Evolutionary conservation across 1,284 basidiomycete genomes (phyloP).

Genomic region (Heterobasidion parviporum): DNA sequence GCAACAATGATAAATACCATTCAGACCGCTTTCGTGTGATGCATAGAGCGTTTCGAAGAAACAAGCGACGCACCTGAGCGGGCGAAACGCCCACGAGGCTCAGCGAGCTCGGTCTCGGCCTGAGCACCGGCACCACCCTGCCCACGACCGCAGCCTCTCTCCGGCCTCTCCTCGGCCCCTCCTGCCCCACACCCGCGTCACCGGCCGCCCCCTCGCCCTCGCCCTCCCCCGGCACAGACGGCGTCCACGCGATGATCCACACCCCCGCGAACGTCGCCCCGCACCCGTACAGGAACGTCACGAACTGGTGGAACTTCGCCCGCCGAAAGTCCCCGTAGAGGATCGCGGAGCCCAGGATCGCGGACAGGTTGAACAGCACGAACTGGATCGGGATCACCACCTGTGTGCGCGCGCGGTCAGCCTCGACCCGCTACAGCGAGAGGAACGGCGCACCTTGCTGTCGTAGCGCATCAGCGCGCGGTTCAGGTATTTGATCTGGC

Average conservation of each 20-base stretch:
- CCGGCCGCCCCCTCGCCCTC: constrained; percentile 17
- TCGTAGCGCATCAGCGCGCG: constrained; percentile 86
- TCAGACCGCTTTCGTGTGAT: too few species aligned
- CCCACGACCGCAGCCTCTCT: background rate
- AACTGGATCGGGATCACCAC: constrained; percentile 93
- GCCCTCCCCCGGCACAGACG: constrained; percentile 18
- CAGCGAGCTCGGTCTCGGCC: constrained; percentile 45
- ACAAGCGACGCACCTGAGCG: constrained; percentile 43
- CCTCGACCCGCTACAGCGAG: background rate
- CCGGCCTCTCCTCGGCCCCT: background rate
- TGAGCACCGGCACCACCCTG: constrained; percentile 28
- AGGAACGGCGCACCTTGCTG: constrained; percentile 46
- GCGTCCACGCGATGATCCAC: constrained; percentile 68
- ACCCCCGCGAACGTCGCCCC: constrained; percentile 81
- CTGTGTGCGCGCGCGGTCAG: constrained; percentile 27
- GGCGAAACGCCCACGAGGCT: constrained; percentile 64
- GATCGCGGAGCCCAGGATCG: constrained; percentile 88
- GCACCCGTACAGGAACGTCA: constrained; percentile 84
- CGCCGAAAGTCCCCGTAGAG: constrained; percentile 89
- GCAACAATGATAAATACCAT: background rate
- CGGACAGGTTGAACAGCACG: constrained; percentile 81
- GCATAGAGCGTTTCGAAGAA: background rate
- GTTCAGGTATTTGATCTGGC: constrained; percentile 91
- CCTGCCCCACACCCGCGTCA: constrained; percentile 20
- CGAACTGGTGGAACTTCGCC: constrained; percentile 71